These are phyloP conservation scores for Mucor saturninus DNA, from an alignment of 371 early-diverging fungal species.

Conservation along the genomic window DNA sequence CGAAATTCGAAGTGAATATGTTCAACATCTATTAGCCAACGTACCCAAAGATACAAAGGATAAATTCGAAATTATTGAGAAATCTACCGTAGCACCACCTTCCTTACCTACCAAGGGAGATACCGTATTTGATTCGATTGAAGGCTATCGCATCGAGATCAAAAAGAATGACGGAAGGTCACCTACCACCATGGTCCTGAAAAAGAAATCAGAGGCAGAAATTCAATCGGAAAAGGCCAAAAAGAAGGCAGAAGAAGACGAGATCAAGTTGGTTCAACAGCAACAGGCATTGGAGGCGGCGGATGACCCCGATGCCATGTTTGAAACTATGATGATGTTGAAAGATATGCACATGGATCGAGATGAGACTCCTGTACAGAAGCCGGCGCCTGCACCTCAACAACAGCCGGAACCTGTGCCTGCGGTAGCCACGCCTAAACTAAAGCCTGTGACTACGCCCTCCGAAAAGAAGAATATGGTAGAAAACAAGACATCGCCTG, in stretches of 20 bases:
- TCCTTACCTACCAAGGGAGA: neutral
- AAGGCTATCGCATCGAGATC: conserved; percentile 47
- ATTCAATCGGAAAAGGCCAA: conserved; percentile 5
- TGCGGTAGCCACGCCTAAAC: no score
- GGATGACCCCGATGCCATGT: conserved; percentile 41
- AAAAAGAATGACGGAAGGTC: conserved; percentile 19
- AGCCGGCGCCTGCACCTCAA: neutral
- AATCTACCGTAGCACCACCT: conserved; percentile 3
- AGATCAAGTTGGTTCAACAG: neutral
- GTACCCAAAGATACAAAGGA: conserved; percentile 24
- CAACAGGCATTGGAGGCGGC: conserved; percentile 13
- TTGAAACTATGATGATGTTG: conserved; percentile 58
- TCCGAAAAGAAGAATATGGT: neutral
- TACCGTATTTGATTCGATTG: conserved; percentile 41
- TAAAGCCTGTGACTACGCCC: neutral
- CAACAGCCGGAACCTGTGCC: neutral
- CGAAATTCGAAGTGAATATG: conserved; percentile 43
- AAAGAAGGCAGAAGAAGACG: neutral
- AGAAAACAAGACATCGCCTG: neutral
- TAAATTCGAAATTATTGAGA: conserved; percentile 42
- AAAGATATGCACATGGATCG: conserved; percentile 45
- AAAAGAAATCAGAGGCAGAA: conserved; percentile 22
- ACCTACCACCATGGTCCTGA: conserved; percentile 42
- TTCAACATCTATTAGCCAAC: conserved; percentile 38
- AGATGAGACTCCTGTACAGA: conserved; percentile 8